Percentiles rank a stretch among this genome's conserved stretches.
Evolutionary conservation across 2,329 filamentous ascomycete species (phyloP).

Genomic region (Beauveria australis): DNA sequence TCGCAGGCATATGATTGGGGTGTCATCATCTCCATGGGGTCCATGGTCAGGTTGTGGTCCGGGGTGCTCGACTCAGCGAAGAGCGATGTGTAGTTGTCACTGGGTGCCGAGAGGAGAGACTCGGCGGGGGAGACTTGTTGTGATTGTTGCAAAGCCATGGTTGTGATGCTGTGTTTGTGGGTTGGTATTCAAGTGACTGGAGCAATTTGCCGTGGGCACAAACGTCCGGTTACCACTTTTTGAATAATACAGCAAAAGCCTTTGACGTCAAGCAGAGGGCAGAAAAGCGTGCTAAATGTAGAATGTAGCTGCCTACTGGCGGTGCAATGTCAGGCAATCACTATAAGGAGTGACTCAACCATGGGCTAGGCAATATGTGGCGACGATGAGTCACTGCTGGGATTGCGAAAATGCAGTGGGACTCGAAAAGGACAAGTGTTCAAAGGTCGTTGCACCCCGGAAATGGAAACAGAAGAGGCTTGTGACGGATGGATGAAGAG

Average conservation of each 20-base stretch:
- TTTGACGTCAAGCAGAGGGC: conserved; percentile 15
- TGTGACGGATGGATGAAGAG: neutral
- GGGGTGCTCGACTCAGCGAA: conserved; percentile 30
- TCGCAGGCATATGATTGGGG: conserved; percentile 33
- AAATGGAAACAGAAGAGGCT: neutral
- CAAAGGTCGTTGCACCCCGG: conserved; percentile 13
- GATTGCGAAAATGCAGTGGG: neutral
- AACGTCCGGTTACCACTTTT: neutral
- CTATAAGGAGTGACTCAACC: conserved; percentile 8
- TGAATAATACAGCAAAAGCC: neutral
- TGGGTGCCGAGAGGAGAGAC: conserved; percentile 43
- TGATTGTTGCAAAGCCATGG: conserved; percentile 11
- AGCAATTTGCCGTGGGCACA: neutral
- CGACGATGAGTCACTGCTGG: conserved; percentile 17
- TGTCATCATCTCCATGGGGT: conserved; percentile 42
- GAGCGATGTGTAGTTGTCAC: conserved; percentile 41
- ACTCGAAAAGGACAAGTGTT: conserved; percentile 21
- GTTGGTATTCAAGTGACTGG: neutral
- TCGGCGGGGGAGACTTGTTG: conserved; percentile 40
- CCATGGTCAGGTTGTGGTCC: conserved; percentile 25
- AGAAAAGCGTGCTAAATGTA: conserved; percentile 6
- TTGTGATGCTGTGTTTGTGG: conserved; percentile 10
- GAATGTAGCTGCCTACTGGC: neutral
- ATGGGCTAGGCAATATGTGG: conserved; percentile 5
- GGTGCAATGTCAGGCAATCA: conserved; percentile 13